phyloP scores from a whole-genome alignment of 2,329 filamentous ascomycete genomes.

The Alternaria hordeiaustralica region DNA sequence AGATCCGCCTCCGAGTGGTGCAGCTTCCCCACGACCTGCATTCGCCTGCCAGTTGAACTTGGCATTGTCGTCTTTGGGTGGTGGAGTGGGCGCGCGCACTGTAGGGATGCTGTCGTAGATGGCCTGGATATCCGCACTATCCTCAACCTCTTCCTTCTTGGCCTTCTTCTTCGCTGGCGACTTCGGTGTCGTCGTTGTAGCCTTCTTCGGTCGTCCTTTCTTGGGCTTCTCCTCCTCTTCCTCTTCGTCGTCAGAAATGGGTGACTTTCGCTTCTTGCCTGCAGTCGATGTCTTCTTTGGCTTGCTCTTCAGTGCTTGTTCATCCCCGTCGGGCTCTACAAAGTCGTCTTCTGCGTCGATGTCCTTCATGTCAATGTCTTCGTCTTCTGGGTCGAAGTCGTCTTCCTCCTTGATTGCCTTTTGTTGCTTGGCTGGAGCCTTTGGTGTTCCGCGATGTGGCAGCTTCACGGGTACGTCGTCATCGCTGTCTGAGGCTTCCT shows the following conservation, averaged over 20 bases:
- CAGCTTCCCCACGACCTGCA: constrained; percentile 65
- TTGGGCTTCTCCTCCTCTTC: constrained; percentile 63
- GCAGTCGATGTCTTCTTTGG: constrained; percentile 45
- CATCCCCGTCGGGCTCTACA: constrained; percentile 52
- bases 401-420: constrained; percentile 49
- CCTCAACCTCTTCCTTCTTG: constrained; percentile 70
- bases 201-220: constrained; percentile 56
- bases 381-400: constrained; percentile 50
- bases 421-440: constrained; percentile 54
- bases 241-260: constrained; percentile 61
- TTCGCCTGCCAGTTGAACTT: constrained; percentile 80
- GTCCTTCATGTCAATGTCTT: constrained; percentile 63
- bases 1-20: constrained; percentile 66
- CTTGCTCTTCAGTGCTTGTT: constrained; percentile 49
- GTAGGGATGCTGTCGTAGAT: constrained; percentile 89
- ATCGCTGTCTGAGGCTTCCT: constrained; percentile 57
- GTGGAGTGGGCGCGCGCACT: constrained; percentile 82
- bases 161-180: constrained; percentile 63
- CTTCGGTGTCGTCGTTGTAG: constrained; percentile 48
- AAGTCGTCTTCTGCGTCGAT: constrained; percentile 55
- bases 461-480: constrained; percentile 37
- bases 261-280: constrained; percentile 63
- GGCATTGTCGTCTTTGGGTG: constrained; percentile 67
- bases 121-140: constrained; percentile 75
- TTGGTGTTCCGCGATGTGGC: constrained; percentile 48